phyloP scores from a whole-genome alignment of 805 yeast species.

The Lachancea sp. region DNA sequence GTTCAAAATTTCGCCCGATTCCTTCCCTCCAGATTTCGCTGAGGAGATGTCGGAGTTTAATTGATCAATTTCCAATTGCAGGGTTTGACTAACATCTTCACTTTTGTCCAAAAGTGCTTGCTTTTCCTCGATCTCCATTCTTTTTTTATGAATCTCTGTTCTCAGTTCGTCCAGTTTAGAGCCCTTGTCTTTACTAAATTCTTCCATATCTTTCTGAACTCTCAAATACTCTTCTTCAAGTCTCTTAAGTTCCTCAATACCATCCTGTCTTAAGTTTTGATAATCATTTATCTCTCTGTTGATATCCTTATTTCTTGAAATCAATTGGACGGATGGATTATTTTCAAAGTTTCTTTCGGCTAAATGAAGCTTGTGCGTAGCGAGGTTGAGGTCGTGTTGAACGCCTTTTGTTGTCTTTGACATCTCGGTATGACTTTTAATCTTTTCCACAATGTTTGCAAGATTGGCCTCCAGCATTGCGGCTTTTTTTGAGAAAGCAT shows the following conservation, averaged over 20 bases:
- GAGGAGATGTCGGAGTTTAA: conserved; percentile 47
- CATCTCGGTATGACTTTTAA: conserved; percentile 39
- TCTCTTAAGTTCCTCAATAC: background rate
- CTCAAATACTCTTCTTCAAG: conserved; percentile 41
- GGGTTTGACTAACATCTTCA: conserved; percentile 51
- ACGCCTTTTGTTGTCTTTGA: conserved; percentile 46
- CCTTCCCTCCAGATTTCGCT: conserved; percentile 38
- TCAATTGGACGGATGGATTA: conserved; percentile 51
- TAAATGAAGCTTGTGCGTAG: conserved; percentile 52
- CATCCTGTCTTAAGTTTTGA: conserved; percentile 31
- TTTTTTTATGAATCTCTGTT: conserved; percentile 42
- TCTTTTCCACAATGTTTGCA: conserved; percentile 33
- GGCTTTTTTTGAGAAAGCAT: conserved; percentile 38
- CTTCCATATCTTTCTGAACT: conserved; percentile 73
- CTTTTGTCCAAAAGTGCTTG: conserved; percentile 40
- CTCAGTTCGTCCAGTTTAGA: conserved; percentile 65
- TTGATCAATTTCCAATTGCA: conserved; percentile 69
- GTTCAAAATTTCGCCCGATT: conserved; percentile 26
- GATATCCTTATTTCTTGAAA: conserved; percentile 44
- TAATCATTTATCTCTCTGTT: conserved; percentile 42
- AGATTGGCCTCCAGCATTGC: conserved; percentile 41
- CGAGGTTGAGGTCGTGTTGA: conserved; percentile 52
- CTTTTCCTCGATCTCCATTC: conserved; percentile 30
- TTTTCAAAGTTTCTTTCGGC: conserved; percentile 49
- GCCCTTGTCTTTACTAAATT: conserved; percentile 73